These are phyloP conservation scores for Chlorella sp. DNA, from an alignment of 139 green algal species.

Conservation along the genomic window DNA sequence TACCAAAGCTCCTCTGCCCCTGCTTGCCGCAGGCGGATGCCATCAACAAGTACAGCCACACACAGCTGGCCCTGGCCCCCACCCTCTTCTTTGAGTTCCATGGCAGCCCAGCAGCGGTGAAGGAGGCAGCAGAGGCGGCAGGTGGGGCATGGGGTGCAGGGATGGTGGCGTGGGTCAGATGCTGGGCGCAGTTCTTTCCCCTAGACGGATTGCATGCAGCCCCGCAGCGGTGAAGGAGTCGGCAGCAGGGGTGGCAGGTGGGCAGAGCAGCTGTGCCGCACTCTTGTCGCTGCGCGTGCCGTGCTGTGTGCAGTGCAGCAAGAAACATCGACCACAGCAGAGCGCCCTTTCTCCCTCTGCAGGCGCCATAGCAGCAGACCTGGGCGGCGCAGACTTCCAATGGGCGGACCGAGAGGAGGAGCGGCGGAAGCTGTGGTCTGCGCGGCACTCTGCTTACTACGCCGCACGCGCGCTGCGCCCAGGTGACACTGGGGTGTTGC, in stretches of 20 bases:
- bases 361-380: conserved; percentile 46
- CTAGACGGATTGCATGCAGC: too few species aligned
- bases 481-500: too few species aligned
- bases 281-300: too few species aligned
- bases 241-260: too few species aligned
- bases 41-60: conserved; percentile 73
- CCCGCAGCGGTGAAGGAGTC: too few species aligned
- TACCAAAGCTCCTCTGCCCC: background rate
- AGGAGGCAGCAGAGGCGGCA: conserved; percentile 2
- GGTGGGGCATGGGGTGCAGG: too few species aligned
- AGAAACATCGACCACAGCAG: too few species aligned
- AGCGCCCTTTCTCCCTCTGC: too few species aligned
- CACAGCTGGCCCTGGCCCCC: conserved; percentile 43
- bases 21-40: conserved; percentile 8
- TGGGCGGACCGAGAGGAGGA: conserved; percentile 52
- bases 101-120: conserved; percentile 34
- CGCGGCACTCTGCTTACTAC: conserved; percentile 65
- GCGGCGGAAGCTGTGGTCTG: conserved; percentile 64
- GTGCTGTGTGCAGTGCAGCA: too few species aligned
- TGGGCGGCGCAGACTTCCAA: conserved; percentile 46
- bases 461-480: conserved; percentile 47
- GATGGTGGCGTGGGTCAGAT: too few species aligned
- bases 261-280: too few species aligned
- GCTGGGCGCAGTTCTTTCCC: too few species aligned
- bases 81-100: conserved; percentile 82